These are phyloP conservation scores for Candida manassasensis DNA, from an alignment of 805 yeast genomes.

Conservation along the genomic window DNA sequence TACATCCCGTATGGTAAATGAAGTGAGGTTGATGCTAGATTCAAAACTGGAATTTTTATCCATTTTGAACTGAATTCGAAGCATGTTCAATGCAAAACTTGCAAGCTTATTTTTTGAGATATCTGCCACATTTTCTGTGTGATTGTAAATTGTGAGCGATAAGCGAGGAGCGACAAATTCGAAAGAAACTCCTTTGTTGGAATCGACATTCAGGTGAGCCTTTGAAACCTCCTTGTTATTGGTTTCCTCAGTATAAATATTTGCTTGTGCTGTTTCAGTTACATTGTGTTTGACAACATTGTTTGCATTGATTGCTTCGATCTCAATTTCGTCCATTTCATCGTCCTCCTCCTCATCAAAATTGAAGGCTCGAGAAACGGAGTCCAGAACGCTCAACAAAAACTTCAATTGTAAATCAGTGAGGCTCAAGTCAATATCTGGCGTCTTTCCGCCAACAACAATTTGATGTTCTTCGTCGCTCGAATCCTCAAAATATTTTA, in stretches of 20 bases:
- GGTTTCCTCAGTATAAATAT: neutral
- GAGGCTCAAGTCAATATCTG: constrained; percentile 57
- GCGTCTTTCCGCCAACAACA: constrained; percentile 51
- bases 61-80: constrained; percentile 48
- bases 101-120: constrained; percentile 33
- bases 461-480: constrained; percentile 42
- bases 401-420: constrained; percentile 71
- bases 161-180: constrained; percentile 58
- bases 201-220: constrained; percentile 14
- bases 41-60: constrained; percentile 50
- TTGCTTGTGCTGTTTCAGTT: neutral
- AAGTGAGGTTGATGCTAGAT: constrained; percentile 59
- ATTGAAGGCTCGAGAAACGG: constrained; percentile 52
- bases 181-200: constrained; percentile 39
- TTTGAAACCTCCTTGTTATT: constrained; percentile 1
- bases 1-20: constrained; percentile 76
- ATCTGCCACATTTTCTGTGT: constrained; percentile 35
- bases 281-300: constrained; percentile 31
- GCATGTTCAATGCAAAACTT: constrained; percentile 49
- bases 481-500: constrained; percentile 48
- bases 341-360: constrained; percentile 34
- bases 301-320: constrained; percentile 60
- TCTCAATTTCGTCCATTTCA: constrained; percentile 44
- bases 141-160: constrained; percentile 56
- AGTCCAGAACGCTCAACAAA: constrained; percentile 49